Evolutionary conservation across 2,329 filamentous ascomycete genomes (phyloP).

Genomic region (Diaporthe vaccinii): DNA sequence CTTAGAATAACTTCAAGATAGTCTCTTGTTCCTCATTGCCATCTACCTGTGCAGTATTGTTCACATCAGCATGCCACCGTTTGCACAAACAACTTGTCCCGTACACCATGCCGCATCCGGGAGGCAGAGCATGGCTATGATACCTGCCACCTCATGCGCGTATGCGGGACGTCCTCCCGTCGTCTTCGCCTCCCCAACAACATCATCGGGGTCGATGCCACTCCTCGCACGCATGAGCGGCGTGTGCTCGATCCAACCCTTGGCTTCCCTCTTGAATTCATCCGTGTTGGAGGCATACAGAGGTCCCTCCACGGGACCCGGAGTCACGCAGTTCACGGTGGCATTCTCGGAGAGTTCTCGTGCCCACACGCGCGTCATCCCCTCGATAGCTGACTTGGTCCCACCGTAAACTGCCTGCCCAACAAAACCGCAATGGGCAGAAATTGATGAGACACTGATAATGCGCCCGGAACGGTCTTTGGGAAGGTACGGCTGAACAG

Average conservation of each 20-base stretch:
- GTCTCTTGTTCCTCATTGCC: neutral
- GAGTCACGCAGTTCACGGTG: slow-evolving; percentile 71
- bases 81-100: slow-evolving; percentile 83
- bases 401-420: slow-evolving; percentile 69
- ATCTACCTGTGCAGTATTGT: slow-evolving; percentile 1
- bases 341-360: slow-evolving; percentile 66
- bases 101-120: slow-evolving; percentile 83
- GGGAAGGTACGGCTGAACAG: slow-evolving; percentile 77
- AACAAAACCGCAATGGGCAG: slow-evolving; percentile 64
- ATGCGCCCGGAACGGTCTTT: slow-evolving; percentile 72
- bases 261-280: slow-evolving; percentile 58
- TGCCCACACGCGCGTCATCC: slow-evolving; percentile 71
- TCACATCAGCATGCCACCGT: slow-evolving; percentile 76
- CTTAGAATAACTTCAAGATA: neutral
- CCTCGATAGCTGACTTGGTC: slow-evolving; percentile 70
- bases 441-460: slow-evolving; percentile 69
- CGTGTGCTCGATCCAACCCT: slow-evolving; percentile 62
- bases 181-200: slow-evolving; percentile 70
- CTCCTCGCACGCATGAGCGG: slow-evolving; percentile 74
- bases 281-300: slow-evolving; percentile 62
- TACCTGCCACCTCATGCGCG: slow-evolving; percentile 78
- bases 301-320: slow-evolving; percentile 66
- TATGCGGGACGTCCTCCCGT: slow-evolving; percentile 74
- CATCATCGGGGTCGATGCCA: slow-evolving; percentile 71
- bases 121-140: slow-evolving; percentile 82